phyloP scores from a whole-genome alignment of 805 yeast species.

The Lipomyces chichibuensis region DNA sequence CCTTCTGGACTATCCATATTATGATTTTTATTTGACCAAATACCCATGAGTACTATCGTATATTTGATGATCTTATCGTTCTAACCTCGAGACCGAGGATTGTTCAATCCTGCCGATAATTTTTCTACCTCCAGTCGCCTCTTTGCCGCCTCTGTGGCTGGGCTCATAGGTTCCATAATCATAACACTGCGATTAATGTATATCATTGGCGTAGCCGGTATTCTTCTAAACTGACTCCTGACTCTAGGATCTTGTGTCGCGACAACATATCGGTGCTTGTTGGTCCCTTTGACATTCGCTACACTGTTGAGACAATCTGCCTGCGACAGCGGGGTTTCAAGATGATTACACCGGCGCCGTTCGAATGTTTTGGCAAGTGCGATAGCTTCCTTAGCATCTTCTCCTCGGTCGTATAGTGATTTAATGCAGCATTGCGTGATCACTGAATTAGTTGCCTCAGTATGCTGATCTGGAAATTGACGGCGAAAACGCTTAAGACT shows the following conservation, averaged over 20 bases:
- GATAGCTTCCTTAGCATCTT: conserved; percentile 69
- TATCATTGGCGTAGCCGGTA: conserved; percentile 89
- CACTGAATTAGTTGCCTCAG: conserved; percentile 48
- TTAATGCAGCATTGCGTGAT: conserved; percentile 96
- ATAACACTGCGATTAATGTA: conserved; percentile 89
- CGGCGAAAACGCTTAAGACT: conserved; percentile 14
- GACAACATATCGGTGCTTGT: conserved; percentile 88
- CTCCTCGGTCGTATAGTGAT: conserved; percentile 58
- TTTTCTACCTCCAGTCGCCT: conserved; percentile 63
- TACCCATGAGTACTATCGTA: neutral
- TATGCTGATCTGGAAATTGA: neutral
- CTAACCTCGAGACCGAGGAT: conserved; percentile 42
- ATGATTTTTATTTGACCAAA: neutral
- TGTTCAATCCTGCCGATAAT: conserved; percentile 77
- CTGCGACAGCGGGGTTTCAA: conserved; percentile 60
- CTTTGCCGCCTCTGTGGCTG: conserved; percentile 61
- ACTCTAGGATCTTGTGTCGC: conserved; percentile 79
- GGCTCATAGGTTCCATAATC: conserved; percentile 92
- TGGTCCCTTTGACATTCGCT: conserved; percentile 69
- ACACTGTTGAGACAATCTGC: conserved; percentile 75
- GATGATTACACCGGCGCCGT: conserved; percentile 90
- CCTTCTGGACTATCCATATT: neutral
- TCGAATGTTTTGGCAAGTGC: conserved; percentile 80
- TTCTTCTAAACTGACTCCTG: conserved; percentile 66
- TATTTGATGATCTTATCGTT: neutral